phyloP scores from a whole-genome alignment of 2,329 filamentous ascomycete genomes.

The Mycosphaerella sp. region DNA sequence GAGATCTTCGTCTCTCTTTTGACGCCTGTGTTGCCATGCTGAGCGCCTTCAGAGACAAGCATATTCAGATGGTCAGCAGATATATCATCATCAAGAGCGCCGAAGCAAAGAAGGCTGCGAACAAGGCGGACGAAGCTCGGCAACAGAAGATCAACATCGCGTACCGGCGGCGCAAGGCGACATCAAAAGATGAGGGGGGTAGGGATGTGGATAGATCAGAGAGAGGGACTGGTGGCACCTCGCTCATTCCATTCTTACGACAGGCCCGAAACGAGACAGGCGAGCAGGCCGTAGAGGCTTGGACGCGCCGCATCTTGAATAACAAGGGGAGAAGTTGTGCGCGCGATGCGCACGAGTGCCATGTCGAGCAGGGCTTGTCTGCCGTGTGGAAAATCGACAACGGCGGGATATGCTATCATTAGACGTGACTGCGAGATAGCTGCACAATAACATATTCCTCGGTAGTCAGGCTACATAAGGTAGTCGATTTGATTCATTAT shows the following conservation, averaged over 20 bases:
- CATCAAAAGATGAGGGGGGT: conserved; percentile 30
- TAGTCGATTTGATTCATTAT: neutral
- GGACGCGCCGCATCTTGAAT: conserved; percentile 54
- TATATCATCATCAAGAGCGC: conserved; percentile 90
- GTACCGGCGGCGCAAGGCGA: conserved; percentile 17
- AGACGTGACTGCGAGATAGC: conserved; percentile 33
- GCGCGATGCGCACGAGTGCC: conserved; percentile 7
- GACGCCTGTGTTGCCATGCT: conserved; percentile 84
- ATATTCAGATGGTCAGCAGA: conserved; percentile 91
- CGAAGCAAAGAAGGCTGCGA: conserved; percentile 47
- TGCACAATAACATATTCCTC: neutral
- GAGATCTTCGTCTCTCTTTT: conserved; percentile 68
- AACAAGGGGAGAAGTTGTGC: conserved; percentile 39
- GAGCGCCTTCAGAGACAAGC: conserved; percentile 75
- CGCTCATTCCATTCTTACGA: conserved; percentile 90
- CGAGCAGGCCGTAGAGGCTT: conserved; percentile 72
- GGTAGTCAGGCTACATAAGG: too few relatives aligned
- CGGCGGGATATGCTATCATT: conserved; percentile 34
- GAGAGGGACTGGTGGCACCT: conserved; percentile 86
- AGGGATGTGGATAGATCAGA: conserved; percentile 54
- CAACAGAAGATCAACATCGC: conserved; percentile 34
- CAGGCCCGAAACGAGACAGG: conserved; percentile 94
- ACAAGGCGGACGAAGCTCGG: conserved; percentile 22
- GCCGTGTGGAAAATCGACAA: conserved; percentile 88
- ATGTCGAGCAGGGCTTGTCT: conserved; percentile 58